A percentile compares a stretch with the other conserved stretches of the same genome.
Evolutionary conservation across 2,329 filamentous ascomycete genomes (phyloP).

Genomic region (Aspergillus oerlinghausenensis): DNA sequence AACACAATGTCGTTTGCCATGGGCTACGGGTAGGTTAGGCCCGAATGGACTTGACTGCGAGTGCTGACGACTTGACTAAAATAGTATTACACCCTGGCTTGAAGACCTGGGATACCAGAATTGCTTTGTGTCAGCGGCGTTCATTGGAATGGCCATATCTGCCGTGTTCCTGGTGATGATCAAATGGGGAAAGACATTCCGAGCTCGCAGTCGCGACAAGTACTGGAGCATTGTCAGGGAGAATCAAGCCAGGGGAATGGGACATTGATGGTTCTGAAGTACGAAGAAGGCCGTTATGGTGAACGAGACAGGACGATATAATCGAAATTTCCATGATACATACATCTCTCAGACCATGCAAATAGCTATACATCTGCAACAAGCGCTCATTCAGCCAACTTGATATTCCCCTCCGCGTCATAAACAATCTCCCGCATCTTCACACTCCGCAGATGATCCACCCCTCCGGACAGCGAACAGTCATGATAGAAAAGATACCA

Average conservation of each 20-base stretch:
- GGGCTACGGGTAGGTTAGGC: slow-evolving; percentile 33
- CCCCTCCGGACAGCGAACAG: slow-evolving; percentile 61
- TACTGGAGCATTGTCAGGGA: slow-evolving; percentile 36
- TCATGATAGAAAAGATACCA: slow-evolving; percentile 79
- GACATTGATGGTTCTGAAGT: slow-evolving; percentile 14
- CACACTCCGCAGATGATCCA: slow-evolving; percentile 67
- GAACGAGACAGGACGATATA: too few relatives aligned
- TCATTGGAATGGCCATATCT: slow-evolving; percentile 33
- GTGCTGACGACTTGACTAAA: background rate
- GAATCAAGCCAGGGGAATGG: slow-evolving; percentile 32
- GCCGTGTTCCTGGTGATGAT: slow-evolving; percentile 39
- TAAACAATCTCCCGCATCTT: slow-evolving; percentile 74
- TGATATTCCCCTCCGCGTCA: slow-evolving; percentile 60
- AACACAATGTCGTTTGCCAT: slow-evolving; percentile 48
- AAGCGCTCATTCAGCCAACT: slow-evolving; percentile 20
- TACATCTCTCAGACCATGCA: background rate
- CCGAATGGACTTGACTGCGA: background rate
- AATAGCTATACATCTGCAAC: background rate
- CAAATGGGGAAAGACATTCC: slow-evolving; percentile 34
- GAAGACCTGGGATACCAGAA: slow-evolving; percentile 41
- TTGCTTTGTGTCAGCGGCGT: slow-evolving; percentile 41
- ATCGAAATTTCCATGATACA: background rate
- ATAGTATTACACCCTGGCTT: slow-evolving; percentile 46
- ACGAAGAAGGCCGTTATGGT: too few relatives aligned
- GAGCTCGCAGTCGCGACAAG: slow-evolving; percentile 29